Conservation (phyloP, 352 stramenopile species). For the Pythium brachiatum region DNA sequence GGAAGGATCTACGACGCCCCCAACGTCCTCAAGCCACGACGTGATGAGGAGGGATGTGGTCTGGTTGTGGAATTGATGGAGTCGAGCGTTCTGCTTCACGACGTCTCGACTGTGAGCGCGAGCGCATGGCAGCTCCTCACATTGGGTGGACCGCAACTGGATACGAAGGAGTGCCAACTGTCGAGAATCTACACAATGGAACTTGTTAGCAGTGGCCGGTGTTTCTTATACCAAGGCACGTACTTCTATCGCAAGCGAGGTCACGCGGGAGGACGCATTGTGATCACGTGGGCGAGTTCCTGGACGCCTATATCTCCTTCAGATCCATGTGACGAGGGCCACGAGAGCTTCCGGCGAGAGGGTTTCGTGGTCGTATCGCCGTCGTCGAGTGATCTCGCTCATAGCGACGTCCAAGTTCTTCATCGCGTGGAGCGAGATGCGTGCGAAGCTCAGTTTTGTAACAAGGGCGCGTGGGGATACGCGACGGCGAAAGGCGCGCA, state of each 20-base stretch:
- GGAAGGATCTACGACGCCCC: neutral
- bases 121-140: slow-evolving; percentile 6
- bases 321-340: neutral
- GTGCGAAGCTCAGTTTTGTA: slow-evolving; percentile 2
- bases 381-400: neutral
- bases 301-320: neutral
- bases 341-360: slow-evolving; percentile 12
- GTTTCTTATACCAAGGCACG: neutral
- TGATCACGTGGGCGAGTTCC: slow-evolving; percentile 11
- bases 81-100: neutral
- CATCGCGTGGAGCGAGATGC: slow-evolving; percentile 13
- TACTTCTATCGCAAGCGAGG: slow-evolving; percentile 8
- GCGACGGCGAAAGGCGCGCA: neutral
- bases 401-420: slow-evolving; percentile 2
- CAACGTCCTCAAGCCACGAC: neutral
- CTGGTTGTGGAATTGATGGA: slow-evolving; percentile 5
- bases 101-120: slow-evolving; percentile 1
- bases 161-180: too few species aligned
- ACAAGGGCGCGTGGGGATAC: slow-evolving; percentile 4
- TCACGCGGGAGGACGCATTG: neutral
- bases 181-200: slow-evolving; percentile 11
- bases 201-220: neutral
- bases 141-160: too few species aligned
- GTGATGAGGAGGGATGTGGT: neutral
- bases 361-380: slow-evolving; percentile 10